Evolutionary conservation across 495 filamentous ascomycete genomes (phyloP).

Genomic region (Haplographium delicatum): DNA sequence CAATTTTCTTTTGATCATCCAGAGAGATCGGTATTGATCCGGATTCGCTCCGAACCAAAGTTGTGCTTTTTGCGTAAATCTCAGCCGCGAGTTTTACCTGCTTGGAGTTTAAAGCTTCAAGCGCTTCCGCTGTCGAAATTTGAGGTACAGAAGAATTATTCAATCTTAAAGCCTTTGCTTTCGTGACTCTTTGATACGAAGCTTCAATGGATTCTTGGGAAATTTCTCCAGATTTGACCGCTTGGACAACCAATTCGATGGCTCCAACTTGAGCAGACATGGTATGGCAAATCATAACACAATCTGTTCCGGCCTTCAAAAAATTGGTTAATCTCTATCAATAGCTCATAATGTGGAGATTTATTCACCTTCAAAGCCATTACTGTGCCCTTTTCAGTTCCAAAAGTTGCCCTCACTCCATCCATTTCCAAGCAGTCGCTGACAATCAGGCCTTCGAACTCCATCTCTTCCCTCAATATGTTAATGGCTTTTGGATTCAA

Average conservation of each 20-base stretch:
- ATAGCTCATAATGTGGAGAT: too few relatives aligned
- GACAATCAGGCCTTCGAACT: conserved; percentile 83
- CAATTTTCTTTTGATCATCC: conserved; percentile 25
- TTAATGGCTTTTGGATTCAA: conserved; percentile 77
- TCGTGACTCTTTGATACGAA: conserved; percentile 33
- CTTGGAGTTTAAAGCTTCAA: not conserved
- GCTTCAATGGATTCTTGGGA: conserved; percentile 29
- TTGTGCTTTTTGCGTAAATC: conserved; percentile 38
- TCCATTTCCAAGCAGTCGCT: conserved; percentile 94
- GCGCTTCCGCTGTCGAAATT: conserved; percentile 24
- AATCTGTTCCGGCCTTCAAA: conserved; percentile 40
- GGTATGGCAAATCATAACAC: conserved; percentile 48
- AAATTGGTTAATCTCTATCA: not conserved
- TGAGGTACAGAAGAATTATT: conserved; percentile 29
- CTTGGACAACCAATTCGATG: conserved; percentile 36
- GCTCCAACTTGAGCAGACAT: conserved; percentile 40
- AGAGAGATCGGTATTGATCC: conserved; percentile 32
- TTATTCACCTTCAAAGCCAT: conserved; percentile 33
- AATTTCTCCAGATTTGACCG: conserved; percentile 35
- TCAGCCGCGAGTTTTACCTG: conserved; percentile 27
- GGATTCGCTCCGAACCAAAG: conserved; percentile 34
- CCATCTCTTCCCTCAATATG: conserved; percentile 70
- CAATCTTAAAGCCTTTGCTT: conserved; percentile 34
- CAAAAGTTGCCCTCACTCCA: conserved; percentile 41
- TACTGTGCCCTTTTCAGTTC: conserved; percentile 41